Evolutionary conservation across 2,329 filamentous ascomycete genomes (phyloP).

Genomic region (Trichoderma sp.): DNA sequence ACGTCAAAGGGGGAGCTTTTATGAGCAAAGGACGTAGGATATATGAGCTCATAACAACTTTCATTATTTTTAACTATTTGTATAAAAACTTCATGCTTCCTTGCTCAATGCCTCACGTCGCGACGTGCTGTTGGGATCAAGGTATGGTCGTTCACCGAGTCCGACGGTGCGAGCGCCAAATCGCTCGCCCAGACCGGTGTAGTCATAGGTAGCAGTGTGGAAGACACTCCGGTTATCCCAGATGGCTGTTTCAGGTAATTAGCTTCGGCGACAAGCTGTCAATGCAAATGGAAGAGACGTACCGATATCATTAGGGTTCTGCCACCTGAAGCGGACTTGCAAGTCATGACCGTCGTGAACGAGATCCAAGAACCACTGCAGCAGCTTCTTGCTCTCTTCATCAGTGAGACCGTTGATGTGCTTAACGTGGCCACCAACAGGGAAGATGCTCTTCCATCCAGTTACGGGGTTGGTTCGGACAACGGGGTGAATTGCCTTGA

Average conservation of each 20-base stretch:
- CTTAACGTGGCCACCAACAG: conserved; percentile 51
- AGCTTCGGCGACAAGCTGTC: background rate
- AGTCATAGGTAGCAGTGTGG: conserved; percentile 56
- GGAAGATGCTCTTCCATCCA: conserved; percentile 58
- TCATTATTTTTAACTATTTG: background rate
- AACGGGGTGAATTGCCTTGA: conserved; percentile 55
- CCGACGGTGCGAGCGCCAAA: conserved; percentile 53
- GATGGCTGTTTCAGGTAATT: conserved; percentile 42
- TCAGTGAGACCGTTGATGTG: conserved; percentile 53
- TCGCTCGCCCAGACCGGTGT: conserved; percentile 49
- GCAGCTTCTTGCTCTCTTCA: conserved; percentile 49
- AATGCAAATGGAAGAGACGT: background rate
- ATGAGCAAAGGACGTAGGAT: too few relatives aligned
- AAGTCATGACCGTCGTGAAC: conserved; percentile 58
- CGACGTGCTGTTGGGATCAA: conserved; percentile 46
- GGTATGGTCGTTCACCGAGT: conserved; percentile 55
- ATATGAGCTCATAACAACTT: background rate
- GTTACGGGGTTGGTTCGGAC: conserved; percentile 60
- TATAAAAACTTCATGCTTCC: background rate
- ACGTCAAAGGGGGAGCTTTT: too few relatives aligned
- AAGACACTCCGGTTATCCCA: conserved; percentile 61
- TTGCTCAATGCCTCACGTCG: conserved; percentile 22
- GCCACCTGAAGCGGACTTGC: conserved; percentile 51
- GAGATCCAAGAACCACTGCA: conserved; percentile 53
- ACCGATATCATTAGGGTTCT: conserved; percentile 46